Evolutionary conservation across 2,329 filamentous ascomycete genomes (phyloP), one percentile per base, ranked within the genome.

Genomic region (Cadophora luteo-olivacea): DNA sequence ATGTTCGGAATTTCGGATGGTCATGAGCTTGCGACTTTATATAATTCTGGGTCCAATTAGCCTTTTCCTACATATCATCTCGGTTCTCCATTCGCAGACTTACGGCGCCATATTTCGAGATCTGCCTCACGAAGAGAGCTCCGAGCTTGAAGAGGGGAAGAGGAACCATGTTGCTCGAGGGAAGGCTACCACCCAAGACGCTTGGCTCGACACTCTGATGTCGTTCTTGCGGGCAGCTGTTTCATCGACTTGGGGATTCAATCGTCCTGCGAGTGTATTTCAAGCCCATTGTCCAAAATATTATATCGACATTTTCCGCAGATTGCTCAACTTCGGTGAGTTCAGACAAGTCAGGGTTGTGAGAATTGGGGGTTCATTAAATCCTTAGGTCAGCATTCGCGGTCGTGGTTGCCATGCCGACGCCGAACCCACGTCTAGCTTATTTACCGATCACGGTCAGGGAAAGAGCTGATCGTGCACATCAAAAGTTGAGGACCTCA

Each of bases 91-190:
- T 22, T 32, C 25, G 24, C 22, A 64, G 29, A 80, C 87, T 73
- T 85, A 91, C 88, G 66, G 89, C 88, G 76, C 88, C 88, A 82
- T 91, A 91, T 80, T 91, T 91, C 66, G 88, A 91, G 64, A 91
- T 80, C 76, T 91, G 88, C 73, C 87, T 85, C 75, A 91, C 82
- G 72, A 91, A 88, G 58, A 91, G 82, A 66, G 88, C 79, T 25
- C 85, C 88, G 72, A 91, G 86, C 81, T 91, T 91, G 80, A 91
- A 91, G 22, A 91, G 81, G 24, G 89, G 89, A 49, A 91, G 82
- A 66, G 88, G 84, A 55, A 91, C 88, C 89, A 91, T 91, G 48
- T 25, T 74, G 70, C 66, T 41, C 55, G 32, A 65, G 24, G 7
- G 49, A 19, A 55, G 14, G 25, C 24, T 22, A 33, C 51, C 52